A percentile compares a stretch with the other conserved stretches of the same genome.
phyloP scores from a whole-genome alignment of 2,329 filamentous ascomycete species.

The Penicillium oxalicum region DNA sequence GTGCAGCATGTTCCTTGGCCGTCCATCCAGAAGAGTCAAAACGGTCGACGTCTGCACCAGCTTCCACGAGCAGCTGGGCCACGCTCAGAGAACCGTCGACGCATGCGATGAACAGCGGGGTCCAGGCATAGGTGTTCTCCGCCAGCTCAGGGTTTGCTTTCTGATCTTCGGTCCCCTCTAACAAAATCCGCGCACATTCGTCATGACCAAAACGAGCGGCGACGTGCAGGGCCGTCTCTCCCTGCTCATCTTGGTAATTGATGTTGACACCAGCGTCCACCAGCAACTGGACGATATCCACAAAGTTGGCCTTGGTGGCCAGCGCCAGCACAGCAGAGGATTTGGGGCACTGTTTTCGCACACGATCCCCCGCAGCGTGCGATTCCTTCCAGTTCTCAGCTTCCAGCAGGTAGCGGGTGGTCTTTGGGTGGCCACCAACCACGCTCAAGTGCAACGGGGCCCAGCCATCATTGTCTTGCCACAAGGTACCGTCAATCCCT shows the following conservation, averaged over 20 bases:
- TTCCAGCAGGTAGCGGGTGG: slow-evolving; percentile 72
- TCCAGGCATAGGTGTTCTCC: slow-evolving; percentile 88
- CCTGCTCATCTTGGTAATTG: slow-evolving; percentile 84
- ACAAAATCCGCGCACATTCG: slow-evolving; percentile 69
- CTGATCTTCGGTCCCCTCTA: slow-evolving; percentile 64
- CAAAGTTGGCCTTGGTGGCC: slow-evolving; percentile 82
- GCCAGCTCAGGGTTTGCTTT: slow-evolving; percentile 69
- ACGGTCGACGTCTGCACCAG: slow-evolving; percentile 68
- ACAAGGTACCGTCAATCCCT: slow-evolving; percentile 78
- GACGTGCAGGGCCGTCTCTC: slow-evolving; percentile 86
- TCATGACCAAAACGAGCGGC: slow-evolving; percentile 83
- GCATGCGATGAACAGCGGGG: slow-evolving; percentile 84
- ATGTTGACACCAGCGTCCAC: slow-evolving; percentile 87
- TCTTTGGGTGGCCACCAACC: slow-evolving; percentile 81
- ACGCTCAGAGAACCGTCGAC: slow-evolving; percentile 78
- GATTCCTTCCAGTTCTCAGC: slow-evolving; percentile 70
- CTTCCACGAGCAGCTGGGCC: slow-evolving; percentile 69
- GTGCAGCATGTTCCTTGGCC: slow-evolving; percentile 82
- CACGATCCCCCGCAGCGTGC: slow-evolving; percentile 56
- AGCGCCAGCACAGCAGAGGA: slow-evolving; percentile 83
- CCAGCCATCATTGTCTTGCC: slow-evolving; percentile 90
- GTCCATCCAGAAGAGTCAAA: slow-evolving; percentile 89
- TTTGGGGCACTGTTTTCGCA: slow-evolving; percentile 66
- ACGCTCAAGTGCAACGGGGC: slow-evolving; percentile 89
- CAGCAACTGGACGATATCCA: slow-evolving; percentile 75